phyloP scores from a whole-genome alignment of 2,329 filamentous ascomycete genomes.

The Sarocladiaceae sp. region DNA sequence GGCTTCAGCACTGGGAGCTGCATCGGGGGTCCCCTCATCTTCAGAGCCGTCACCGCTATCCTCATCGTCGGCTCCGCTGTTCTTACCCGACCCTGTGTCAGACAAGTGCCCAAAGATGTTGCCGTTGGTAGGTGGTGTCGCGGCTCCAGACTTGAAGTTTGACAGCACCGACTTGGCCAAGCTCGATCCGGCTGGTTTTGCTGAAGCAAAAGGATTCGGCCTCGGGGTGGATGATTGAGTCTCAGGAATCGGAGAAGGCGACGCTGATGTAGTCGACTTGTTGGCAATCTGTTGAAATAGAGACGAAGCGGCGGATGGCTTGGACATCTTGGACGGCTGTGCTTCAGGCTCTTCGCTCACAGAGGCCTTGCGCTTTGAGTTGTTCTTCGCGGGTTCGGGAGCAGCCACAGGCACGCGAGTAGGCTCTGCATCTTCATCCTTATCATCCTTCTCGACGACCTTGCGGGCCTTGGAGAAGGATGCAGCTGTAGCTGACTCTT shows the following conservation, averaged over 20 bases:
- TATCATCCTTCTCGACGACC: slow-evolving; percentile 32
- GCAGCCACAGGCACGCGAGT: slow-evolving; percentile 16
- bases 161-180: slow-evolving; percentile 38
- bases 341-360: slow-evolving; percentile 38
- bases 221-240: slow-evolving; percentile 22
- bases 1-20: slow-evolving; percentile 35
- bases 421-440: slow-evolving; percentile 13
- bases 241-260: slow-evolving; percentile 22
- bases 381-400: slow-evolving; percentile 26
- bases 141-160: slow-evolving; percentile 27
- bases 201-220: slow-evolving; percentile 26
- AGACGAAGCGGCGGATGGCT: slow-evolving; percentile 47
- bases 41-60: slow-evolving; percentile 41
- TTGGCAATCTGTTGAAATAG: slow-evolving; percentile 53
- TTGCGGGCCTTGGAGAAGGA: slow-evolving; percentile 44
- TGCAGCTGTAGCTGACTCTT: slow-evolving; percentile 35
- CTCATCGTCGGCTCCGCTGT: slow-evolving; percentile 39
- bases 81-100: slow-evolving; percentile 48
- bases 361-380: slow-evolving; percentile 48
- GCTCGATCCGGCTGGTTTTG: slow-evolving; percentile 28
- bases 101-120: slow-evolving; percentile 59
- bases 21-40: slow-evolving; percentile 35
- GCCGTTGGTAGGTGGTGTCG: slow-evolving; percentile 16
- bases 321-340: slow-evolving; percentile 45
- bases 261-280: slow-evolving; percentile 32